Conservation (phyloP, 73 alveolate genomes). For the Blepharisma stoltei region DNA sequence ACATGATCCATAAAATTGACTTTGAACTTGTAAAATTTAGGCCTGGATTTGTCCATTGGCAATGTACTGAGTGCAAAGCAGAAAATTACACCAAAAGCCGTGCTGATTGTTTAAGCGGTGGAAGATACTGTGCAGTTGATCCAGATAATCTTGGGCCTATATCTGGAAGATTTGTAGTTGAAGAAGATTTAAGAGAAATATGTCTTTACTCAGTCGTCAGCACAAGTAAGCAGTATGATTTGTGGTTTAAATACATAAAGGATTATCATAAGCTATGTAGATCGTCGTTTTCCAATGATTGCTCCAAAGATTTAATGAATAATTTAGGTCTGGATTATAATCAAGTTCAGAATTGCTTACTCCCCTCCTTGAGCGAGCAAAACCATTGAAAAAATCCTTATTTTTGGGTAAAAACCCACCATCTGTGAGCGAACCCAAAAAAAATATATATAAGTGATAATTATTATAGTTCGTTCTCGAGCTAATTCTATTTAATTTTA, state of each 20-base stretch:
- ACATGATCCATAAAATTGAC: constrained; percentile 32
- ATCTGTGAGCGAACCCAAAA: too few species aligned
- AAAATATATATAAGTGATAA: too few species aligned
- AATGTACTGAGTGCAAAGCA: constrained; percentile 31
- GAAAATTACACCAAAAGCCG: not conserved
- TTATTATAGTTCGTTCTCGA: too few species aligned
- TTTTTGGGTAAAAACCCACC: too few species aligned
- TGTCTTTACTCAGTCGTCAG: constrained; percentile 44
- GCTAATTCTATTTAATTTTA: too few species aligned
- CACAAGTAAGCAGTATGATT: not conserved
- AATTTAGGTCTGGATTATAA: constrained; percentile 23
- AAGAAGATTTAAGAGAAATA: constrained; percentile 72
- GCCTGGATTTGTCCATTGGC: constrained; percentile 29
- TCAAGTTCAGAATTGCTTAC: constrained; percentile 32
- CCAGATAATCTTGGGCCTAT: constrained; percentile 47
- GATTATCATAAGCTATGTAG: constrained; percentile 33
- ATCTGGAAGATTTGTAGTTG: constrained; percentile 54
- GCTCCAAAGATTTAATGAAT: constrained; percentile 30
- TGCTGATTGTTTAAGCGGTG: constrained; percentile 45
- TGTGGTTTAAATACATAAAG: constrained; percentile 44
- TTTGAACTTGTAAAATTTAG: constrained; percentile 28
- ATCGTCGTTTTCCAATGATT: not conserved
- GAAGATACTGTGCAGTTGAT: constrained; percentile 50
- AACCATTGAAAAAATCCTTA: too few species aligned
- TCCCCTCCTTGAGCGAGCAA: too few species aligned